Evolutionary conservation across 2,329 filamentous ascomycete genomes (phyloP).

Genomic region (Claviceps humidiphila): DNA sequence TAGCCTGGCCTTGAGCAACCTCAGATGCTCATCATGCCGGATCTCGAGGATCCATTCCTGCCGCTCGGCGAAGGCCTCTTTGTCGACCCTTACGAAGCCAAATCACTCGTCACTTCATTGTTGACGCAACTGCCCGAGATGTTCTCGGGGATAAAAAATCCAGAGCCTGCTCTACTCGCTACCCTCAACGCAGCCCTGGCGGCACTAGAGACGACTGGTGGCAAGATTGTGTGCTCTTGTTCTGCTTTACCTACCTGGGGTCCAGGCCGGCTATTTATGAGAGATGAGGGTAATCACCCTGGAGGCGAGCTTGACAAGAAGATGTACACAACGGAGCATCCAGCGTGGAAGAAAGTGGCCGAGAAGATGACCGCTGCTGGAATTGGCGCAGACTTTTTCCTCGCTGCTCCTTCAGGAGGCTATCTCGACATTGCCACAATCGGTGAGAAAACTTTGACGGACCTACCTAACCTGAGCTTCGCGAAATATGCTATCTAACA

Average conservation of each 20-base stretch:
- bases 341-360: conserved; percentile 72
- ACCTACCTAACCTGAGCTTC: background rate
- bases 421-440: conserved; percentile 92
- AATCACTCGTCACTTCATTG: conserved; percentile 76
- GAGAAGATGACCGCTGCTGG: conserved; percentile 80
- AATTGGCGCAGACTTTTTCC: conserved; percentile 85
- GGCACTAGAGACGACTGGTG: conserved; percentile 76
- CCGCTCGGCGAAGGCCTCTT: conserved; percentile 85
- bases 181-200: conserved; percentile 71
- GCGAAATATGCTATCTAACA: background rate
- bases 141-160: conserved; percentile 78
- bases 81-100: conserved; percentile 85
- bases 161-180: conserved; percentile 77
- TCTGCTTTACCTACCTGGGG: conserved; percentile 85
- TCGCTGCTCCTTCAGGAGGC: conserved; percentile 77
- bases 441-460: conserved; percentile 34
- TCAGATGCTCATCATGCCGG: conserved; percentile 98
- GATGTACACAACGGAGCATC: conserved; percentile 79
- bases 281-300: conserved; percentile 78
- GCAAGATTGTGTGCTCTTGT: conserved; percentile 81
- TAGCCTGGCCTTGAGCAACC: conserved; percentile 67
- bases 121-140: conserved; percentile 70
- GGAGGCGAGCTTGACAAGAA: conserved; percentile 86
- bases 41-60: conserved; percentile 92
- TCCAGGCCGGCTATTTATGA: conserved; percentile 69